Percentiles rank a stretch among this genome's conserved stretches.
Conservation (phyloP, 140 eudicot genomes). For the Bidens hawaiensis region DNA sequence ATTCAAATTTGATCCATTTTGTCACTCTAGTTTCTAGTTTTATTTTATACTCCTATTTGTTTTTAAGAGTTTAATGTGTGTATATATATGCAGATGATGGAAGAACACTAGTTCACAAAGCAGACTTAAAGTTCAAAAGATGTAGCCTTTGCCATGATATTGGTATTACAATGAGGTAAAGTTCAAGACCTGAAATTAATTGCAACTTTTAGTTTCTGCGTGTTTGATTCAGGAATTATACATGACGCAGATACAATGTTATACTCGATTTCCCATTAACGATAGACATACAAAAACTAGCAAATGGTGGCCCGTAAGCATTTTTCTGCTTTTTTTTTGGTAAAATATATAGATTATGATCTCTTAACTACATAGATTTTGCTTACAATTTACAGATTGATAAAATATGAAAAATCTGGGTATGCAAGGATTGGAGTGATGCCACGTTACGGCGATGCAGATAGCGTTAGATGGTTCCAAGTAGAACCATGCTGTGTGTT, state of each 20-base stretch:
- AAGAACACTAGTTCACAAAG: constrained; percentile 50
- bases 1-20: no score
- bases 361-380: neutral
- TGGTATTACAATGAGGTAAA: constrained; percentile 66
- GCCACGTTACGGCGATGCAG: constrained; percentile 75
- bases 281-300: constrained; percentile 52
- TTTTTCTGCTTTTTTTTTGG: neutral
- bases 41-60: neutral
- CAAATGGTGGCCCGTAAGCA: constrained; percentile 71
- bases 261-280: constrained; percentile 66
- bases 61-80: neutral
- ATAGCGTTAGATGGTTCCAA: constrained; percentile 56
- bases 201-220: neutral
- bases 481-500: constrained; percentile 55
- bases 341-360: neutral
- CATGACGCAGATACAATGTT: constrained; percentile 54
- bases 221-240: neutral
- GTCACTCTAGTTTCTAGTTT: neutral
- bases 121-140: constrained; percentile 44
- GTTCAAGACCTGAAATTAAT: neutral
- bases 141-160: constrained; percentile 71
- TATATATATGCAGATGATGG: constrained; percentile 47
- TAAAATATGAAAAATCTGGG: constrained; percentile 38
- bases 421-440: constrained; percentile 72
- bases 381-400: constrained; percentile 36